A percentile compares a stretch with the other conserved stretches of the same genome.
These are phyloP conservation scores for Fusarium armeniacum DNA, from an alignment of 2,329 filamentous ascomycete species.

Conservation along the genomic window DNA sequence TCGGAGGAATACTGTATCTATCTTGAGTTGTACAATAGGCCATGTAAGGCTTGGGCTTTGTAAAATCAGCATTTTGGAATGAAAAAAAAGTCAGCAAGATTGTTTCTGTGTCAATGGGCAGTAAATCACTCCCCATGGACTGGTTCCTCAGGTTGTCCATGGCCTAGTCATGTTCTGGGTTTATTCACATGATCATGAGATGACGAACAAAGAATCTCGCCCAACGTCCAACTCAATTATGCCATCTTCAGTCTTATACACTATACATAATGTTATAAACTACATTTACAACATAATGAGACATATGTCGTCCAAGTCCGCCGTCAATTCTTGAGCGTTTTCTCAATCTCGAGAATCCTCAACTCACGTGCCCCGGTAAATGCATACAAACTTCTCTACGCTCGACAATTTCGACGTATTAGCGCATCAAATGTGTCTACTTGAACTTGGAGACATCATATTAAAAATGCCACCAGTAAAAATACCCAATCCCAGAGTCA, in stretches of 20 bases:
- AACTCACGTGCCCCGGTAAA: constrained; percentile 39
- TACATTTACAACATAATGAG: not conserved
- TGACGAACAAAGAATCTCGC: too few relatives aligned
- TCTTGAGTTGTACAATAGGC: constrained; percentile 48
- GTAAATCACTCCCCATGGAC: too few relatives aligned
- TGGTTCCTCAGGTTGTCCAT: not conserved
- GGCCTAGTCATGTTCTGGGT: not conserved
- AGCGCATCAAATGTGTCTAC: not conserved
- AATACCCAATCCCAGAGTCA: constrained; percentile 58
- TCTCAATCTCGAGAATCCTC: not conserved
- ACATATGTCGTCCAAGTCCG: not conserved
- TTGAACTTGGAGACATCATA: not conserved
- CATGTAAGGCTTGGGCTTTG: constrained; percentile 41
- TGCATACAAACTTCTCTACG: constrained; percentile 43
- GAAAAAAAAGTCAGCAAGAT: constrained; percentile 2
- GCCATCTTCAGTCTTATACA: not conserved
- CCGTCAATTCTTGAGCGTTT: not conserved
- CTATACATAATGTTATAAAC: not conserved
- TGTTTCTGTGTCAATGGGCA: not conserved
- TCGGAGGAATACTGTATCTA: constrained; percentile 34
- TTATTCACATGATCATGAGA: not conserved
- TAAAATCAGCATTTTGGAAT: constrained; percentile 40
- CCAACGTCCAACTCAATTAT: not conserved
- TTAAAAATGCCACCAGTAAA: constrained; percentile 24
- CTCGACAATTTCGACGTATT: constrained; percentile 13